phyloP scores from a whole-genome alignment of 2,329 filamentous ascomycete genomes.

The Penicillium sp. region DNA sequence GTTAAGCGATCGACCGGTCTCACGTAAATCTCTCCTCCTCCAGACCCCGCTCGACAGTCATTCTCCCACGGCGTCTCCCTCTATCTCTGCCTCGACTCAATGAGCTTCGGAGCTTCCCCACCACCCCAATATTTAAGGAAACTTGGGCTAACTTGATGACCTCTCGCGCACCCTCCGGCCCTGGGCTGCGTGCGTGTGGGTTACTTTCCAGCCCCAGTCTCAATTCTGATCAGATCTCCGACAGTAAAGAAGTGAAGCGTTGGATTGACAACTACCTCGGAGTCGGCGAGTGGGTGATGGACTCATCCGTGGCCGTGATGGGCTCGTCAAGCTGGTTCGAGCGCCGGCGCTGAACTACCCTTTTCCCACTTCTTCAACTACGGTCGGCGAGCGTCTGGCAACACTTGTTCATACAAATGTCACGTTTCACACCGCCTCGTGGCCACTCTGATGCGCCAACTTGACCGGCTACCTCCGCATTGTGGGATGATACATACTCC shows the following conservation, averaged over 20 bases:
- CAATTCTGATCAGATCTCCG: slow-evolving; percentile 76
- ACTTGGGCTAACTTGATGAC: slow-evolving; percentile 24
- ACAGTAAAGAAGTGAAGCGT: slow-evolving; percentile 73
- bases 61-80: too few species aligned
- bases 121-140: background rate
- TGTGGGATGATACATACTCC: slow-evolving; percentile 4
- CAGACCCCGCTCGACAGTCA: background rate
- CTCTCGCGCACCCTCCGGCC: slow-evolving; percentile 22
- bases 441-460: slow-evolving; percentile 12
- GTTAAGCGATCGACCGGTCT: slow-evolving; percentile 96
- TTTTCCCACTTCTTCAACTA: background rate
- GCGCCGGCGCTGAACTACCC: slow-evolving; percentile 61
- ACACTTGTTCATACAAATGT: background rate
- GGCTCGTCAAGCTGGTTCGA: slow-evolving; percentile 87
- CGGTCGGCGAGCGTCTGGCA: background rate
- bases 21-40: slow-evolving; percentile 64
- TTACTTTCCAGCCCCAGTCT: slow-evolving; percentile 58
- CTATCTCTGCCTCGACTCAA: background rate
- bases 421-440: background rate
- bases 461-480: slow-evolving; percentile 14
- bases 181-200: slow-evolving; percentile 28
- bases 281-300: slow-evolving; percentile 96
- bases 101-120: background rate
- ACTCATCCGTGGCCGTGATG: slow-evolving; percentile 88
- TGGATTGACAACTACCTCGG: slow-evolving; percentile 94